Conservation (phyloP, 2,329 filamentous ascomycete genomes). For the Aspergillus luchuensis region DNA sequence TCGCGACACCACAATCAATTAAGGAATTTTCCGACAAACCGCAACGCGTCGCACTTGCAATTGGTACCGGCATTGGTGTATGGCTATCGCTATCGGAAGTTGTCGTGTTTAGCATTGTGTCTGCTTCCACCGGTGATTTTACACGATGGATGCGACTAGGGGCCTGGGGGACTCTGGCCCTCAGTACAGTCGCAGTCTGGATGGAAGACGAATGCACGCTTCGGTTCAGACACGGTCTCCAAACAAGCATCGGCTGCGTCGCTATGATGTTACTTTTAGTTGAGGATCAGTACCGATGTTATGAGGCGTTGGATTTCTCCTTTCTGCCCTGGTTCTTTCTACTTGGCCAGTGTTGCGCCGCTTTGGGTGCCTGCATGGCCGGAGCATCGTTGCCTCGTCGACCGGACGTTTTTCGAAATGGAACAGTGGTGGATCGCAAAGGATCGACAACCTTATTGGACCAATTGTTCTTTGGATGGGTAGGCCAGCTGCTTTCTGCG, state of each 20-base stretch:
- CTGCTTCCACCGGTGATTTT: neutral
- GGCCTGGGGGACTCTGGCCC: neutral
- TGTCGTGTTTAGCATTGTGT: neutral
- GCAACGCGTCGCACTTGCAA: neutral
- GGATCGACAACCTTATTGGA: neutral
- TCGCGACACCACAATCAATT: neutral
- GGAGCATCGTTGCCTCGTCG: neutral
- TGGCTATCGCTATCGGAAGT: neutral
- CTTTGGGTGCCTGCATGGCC: neutral
- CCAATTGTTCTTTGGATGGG: conserved; percentile 1
- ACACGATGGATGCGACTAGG: conserved; percentile 1
- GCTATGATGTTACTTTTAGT: neutral
- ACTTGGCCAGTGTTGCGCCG: neutral
- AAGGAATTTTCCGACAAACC: neutral
- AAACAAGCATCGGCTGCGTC: neutral
- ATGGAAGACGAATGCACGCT: neutral
- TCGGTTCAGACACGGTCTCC: neutral
- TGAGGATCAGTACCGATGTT: neutral
- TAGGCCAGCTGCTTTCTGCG: neutral
- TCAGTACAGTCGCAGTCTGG: neutral
- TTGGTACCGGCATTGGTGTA: neutral
- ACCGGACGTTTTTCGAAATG: neutral
- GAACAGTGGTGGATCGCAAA: conserved; percentile 3
- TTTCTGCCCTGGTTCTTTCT: neutral
- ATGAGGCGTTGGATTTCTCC: neutral